Base-by-base conservation (phyloP, 306 rosid genomes). In the Fagus sylvatica region DNA sequence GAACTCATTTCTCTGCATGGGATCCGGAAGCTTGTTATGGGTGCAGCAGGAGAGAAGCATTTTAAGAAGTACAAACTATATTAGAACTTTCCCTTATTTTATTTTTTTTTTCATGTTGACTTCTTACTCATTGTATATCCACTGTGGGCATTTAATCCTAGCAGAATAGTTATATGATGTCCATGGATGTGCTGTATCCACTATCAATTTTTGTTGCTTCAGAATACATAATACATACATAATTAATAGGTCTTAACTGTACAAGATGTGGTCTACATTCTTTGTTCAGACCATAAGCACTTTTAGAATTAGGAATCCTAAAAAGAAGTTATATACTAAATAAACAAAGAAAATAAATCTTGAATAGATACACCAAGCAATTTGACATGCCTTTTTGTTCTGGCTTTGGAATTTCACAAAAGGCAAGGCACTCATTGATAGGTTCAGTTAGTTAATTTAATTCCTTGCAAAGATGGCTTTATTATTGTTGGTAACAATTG, bases 1-100 rank as follows among this genome's bases (percentile, higher is more conserved):
- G 87, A 88, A 74, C 89, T 94, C 71, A 85, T 94, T 66, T 80
- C 92, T 11, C 76, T 28, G 78, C 64, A 72, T 71, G 65, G 78
- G 65, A 85, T 94, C 74, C 82, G 74, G 68, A 86, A 77, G 71
- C 95, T 94, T 71, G 91, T 94, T 53, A 94, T 94, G 97, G 98
- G 98, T 80, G 97, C 96, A 75, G 95, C 97, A 33, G 87, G 87
- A 60, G 91, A 94, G 82, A 94, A 76, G 81, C 68, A 73, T 81
- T 76, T 86, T 76, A 86, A 90, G n/a, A 89, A 87, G 98, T 92
- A 77, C 65, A 80, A 69, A 53, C 76, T 71, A 76, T 69, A 46
- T 66, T 43, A 46, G 33, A 43, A 5, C 16, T 53, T 53, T 54
- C 55, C 33, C n/a, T n/a, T n/a, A n/a, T n/a, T n/a, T n/a, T n/a